phyloP scores from a whole-genome alignment of 805 yeast species.

The Lipomyces starkeyi region DNA sequence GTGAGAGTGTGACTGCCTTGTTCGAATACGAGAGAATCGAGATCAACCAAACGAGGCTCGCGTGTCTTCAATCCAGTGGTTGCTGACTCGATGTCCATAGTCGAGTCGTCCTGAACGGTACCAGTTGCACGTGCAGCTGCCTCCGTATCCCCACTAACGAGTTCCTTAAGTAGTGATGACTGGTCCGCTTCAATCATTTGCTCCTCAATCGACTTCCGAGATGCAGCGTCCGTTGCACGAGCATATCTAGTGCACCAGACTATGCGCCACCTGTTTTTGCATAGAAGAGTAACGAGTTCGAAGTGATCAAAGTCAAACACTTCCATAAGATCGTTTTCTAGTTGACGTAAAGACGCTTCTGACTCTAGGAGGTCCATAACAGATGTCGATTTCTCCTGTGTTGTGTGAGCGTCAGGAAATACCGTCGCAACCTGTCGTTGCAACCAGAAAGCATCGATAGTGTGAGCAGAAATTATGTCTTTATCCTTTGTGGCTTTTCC shows the following conservation, averaged over 20 bases:
- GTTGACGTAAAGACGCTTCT: slow-evolving; percentile 49
- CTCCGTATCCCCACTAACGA: slow-evolving; percentile 43
- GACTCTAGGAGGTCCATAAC: slow-evolving; percentile 53
- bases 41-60: slow-evolving; percentile 62
- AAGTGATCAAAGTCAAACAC: slow-evolving; percentile 58
- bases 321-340: slow-evolving; percentile 62
- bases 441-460: slow-evolving; percentile 60
- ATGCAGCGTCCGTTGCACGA: slow-evolving; percentile 48
- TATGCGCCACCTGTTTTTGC: slow-evolving; percentile 58
- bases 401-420: slow-evolving; percentile 50
- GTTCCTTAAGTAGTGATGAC: slow-evolving; percentile 52
- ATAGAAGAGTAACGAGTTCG: slow-evolving; percentile 55
- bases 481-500: slow-evolving; percentile 13
- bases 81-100: slow-evolving; percentile 13
- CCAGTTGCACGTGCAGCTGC: slow-evolving; percentile 35
- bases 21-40: slow-evolving; percentile 68
- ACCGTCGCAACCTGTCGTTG: slow-evolving; percentile 55
- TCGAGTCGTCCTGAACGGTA: slow-evolving; percentile 41
- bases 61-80: slow-evolving; percentile 16
- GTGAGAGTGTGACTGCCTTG: slow-evolving; percentile 76
- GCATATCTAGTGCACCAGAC: slow-evolving; percentile 62
- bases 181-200: slow-evolving; percentile 56
- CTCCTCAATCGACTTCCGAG: slow-evolving; percentile 47
- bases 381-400: slow-evolving; percentile 51
- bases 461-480: slow-evolving; percentile 47